phyloP scores from a whole-genome alignment of 345 rosid genomes.

The Eucalyptus pumila region DNA sequence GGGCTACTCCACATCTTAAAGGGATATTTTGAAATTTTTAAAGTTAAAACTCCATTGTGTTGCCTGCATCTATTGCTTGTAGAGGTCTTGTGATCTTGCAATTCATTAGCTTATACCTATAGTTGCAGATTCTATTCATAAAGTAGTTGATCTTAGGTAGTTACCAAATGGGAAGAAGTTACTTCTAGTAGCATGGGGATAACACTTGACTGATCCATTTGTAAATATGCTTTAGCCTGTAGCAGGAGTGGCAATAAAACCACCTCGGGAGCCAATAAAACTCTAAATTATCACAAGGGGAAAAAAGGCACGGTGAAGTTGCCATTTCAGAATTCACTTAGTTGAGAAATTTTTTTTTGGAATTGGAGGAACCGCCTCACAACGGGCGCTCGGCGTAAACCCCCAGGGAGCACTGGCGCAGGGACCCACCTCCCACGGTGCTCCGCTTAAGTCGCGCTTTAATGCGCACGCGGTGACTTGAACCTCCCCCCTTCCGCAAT shows the following conservation, averaged over 20 bases:
- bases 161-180: not conserved
- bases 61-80: not conserved
- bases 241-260: not conserved
- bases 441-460: too few species aligned
- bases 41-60: not conserved
- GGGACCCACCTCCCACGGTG: too few species aligned
- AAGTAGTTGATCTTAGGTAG: not conserved
- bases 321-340: not conserved
- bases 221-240: not conserved
- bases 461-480: rapidly evolving
- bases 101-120: not conserved
- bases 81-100: not conserved
- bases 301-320: not conserved
- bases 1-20: not conserved
- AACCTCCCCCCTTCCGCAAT: too few species aligned
- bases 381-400: rapidly evolving
- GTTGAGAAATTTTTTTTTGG: not conserved
- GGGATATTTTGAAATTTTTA: not conserved
- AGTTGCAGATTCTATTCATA: not conserved
- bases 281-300: not conserved
- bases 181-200: not conserved
- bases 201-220: not conserved
- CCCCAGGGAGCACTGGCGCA: too few species aligned
- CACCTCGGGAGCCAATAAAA: not conserved
- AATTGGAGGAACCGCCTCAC: too few species aligned